Conservation (phyloP, 306 rosid species). For the Hippophae rhamnoides region DNA sequence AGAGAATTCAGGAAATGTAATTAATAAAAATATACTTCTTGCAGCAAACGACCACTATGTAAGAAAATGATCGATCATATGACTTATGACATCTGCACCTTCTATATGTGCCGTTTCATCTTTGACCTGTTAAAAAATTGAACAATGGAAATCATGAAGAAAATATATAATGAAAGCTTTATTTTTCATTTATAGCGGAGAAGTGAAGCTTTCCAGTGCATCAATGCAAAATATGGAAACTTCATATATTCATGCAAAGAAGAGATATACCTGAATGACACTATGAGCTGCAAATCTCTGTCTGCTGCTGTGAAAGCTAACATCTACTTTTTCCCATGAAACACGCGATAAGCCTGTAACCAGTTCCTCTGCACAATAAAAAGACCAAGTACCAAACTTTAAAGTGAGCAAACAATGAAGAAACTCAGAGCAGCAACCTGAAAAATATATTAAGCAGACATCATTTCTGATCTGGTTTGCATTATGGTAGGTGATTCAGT, state of each 20-base stretch:
- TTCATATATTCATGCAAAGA: not conserved
- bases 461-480: no score
- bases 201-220: no score
- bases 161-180: not conserved
- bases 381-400: constrained; percentile 1
- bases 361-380: constrained; percentile 60
- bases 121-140: constrained; percentile 55
- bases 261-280: constrained; percentile 64
- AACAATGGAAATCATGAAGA: not conserved
- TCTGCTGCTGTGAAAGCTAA: constrained; percentile 73
- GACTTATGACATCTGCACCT: constrained; percentile 88
- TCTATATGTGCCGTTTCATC: constrained; percentile 56
- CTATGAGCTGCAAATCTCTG: constrained; percentile 90
- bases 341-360: constrained; percentile 72
- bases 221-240: no score
- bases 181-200: no score
- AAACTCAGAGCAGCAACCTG: not conserved
- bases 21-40: not conserved
- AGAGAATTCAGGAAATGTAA: constrained; percentile 1
- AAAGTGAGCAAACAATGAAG: not conserved
- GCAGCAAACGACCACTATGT: constrained; percentile 20
- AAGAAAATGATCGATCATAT: constrained; percentile 81
- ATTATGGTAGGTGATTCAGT: no score
- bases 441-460: not conserved
- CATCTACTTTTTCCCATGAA: constrained; percentile 95